Conservation (phyloP, 2,329 filamentous ascomycete genomes). For the Pyricularia sp. region DNA sequence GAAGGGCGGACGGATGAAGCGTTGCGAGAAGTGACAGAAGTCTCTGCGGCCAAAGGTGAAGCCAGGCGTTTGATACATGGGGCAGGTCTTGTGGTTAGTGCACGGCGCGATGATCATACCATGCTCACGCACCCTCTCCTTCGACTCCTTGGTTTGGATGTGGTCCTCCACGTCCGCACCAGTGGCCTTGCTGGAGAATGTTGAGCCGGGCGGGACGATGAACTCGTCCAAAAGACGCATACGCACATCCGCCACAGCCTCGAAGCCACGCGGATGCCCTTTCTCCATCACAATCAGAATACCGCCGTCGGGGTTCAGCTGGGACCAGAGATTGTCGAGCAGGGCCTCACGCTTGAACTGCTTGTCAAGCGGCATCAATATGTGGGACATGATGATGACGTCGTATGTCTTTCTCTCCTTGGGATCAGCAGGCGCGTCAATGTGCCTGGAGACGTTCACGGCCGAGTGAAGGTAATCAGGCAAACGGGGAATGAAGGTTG, state of each 20-base stretch:
- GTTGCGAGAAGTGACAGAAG: conserved; percentile 81
- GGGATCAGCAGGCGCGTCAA: conserved; percentile 43
- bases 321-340: conserved; percentile 78
- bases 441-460: conserved; percentile 41
- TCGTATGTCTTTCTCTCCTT: conserved; percentile 69
- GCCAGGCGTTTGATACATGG: conserved; percentile 70
- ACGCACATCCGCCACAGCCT: conserved; percentile 76
- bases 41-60: conserved; percentile 66
- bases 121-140: conserved; percentile 34
- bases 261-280: conserved; percentile 81
- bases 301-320: conserved; percentile 73
- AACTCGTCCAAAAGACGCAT: conserved; percentile 64
- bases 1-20: conserved; percentile 73
- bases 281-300: conserved; percentile 84
- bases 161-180: neutral
- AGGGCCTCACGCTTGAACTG: conserved; percentile 65
- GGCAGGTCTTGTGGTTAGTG: conserved; percentile 78
- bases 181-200: neutral
- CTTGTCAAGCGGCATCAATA: conserved; percentile 62
- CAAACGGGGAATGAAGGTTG: conserved; percentile 82
- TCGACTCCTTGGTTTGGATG: conserved; percentile 13
- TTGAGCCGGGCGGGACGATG: conserved; percentile 47
- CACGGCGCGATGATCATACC: conserved; percentile 63
- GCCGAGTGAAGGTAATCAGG: conserved; percentile 67
- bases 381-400: conserved; percentile 78